Conservation (phyloP, 2,329 filamentous ascomycete genomes). For the Trichoderma brevicompactum region DNA sequence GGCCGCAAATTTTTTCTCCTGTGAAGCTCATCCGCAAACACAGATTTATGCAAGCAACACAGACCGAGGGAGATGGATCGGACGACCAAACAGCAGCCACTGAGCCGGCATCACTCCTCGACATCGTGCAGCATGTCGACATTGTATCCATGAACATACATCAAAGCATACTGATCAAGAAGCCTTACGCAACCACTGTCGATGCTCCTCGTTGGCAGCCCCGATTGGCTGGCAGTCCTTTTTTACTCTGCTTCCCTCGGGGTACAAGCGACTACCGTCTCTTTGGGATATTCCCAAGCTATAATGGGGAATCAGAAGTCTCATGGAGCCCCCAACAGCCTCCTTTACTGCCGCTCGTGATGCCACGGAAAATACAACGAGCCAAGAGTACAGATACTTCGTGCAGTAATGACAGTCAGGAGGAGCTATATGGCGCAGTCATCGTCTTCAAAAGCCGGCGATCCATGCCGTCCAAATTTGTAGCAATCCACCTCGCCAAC, state of each 20-base stretch:
- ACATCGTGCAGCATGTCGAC: slow-evolving; percentile 18
- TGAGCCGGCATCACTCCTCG: background rate
- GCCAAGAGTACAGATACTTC: background rate
- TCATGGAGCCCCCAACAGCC: slow-evolving; percentile 1
- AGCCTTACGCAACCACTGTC: slow-evolving; percentile 24
- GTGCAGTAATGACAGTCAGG: background rate
- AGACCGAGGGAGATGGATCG: background rate
- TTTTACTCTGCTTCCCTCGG: slow-evolving; percentile 27
- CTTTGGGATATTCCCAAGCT: slow-evolving; percentile 21
- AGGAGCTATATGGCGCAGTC: background rate
- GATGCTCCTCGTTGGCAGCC: slow-evolving; percentile 18
- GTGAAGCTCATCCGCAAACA: slow-evolving; percentile 14
- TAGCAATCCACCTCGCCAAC: slow-evolving; percentile 25
- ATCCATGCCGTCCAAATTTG: background rate
- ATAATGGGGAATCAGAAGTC: background rate
- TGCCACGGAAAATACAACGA: background rate
- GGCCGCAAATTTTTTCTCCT: slow-evolving; percentile 14
- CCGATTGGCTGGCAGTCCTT: slow-evolving; percentile 21
- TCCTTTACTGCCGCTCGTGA: background rate
- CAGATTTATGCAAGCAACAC: background rate
- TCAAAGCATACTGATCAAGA: slow-evolving; percentile 25
- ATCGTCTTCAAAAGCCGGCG: slow-evolving; percentile 20
- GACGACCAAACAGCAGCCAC: background rate
- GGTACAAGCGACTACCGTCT: slow-evolving; percentile 19
- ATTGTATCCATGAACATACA: slow-evolving; percentile 16